Percentiles rank a stretch among this genome's conserved stretches.
phyloP scores from a whole-genome alignment of 2,329 filamentous ascomycete genomes.

The Alternaria incomplexa region DNA sequence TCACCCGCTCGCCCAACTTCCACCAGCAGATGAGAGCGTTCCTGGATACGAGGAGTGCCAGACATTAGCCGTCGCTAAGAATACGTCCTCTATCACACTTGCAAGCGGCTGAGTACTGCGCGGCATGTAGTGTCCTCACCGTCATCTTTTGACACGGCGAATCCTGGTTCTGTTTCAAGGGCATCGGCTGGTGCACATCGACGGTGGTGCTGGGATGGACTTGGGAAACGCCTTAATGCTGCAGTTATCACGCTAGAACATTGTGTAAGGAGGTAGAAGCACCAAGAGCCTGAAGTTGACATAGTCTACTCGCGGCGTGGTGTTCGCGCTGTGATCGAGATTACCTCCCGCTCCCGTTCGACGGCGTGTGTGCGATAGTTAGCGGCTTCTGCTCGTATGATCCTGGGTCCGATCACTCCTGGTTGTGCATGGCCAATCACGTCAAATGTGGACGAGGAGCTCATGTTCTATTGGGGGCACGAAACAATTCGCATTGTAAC shows the following conservation, averaged over 20 bases:
- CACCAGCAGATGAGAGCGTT: slow-evolving; percentile 25
- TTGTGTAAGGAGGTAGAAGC: background rate
- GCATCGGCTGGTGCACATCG: background rate
- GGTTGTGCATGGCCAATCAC: slow-evolving; percentile 8
- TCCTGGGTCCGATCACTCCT: slow-evolving; percentile 40
- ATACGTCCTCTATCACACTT: slow-evolving; percentile 1
- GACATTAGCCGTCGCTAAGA: slow-evolving; percentile 25
- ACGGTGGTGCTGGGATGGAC: background rate
- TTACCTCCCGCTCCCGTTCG: slow-evolving; percentile 40
- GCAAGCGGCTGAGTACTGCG: background rate
- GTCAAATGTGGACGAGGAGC: background rate
- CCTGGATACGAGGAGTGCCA: slow-evolving; percentile 24
- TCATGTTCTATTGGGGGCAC: background rate
- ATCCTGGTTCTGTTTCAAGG: background rate
- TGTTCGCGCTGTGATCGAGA: slow-evolving; percentile 30
- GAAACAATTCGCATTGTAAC: background rate
- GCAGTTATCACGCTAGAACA: slow-evolving; percentile 1
- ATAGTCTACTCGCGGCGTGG: slow-evolving; percentile 15
- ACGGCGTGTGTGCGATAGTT: slow-evolving; percentile 33
- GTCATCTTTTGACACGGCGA: background rate
- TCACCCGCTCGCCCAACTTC: slow-evolving; percentile 31
- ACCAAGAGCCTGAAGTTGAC: background rate
- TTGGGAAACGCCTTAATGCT: background rate
- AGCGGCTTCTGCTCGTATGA: slow-evolving; percentile 32
- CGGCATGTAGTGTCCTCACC: background rate